Conservation (phyloP, 2,329 filamentous ascomycete species). For the Taxawa tesnikishii region DNA sequence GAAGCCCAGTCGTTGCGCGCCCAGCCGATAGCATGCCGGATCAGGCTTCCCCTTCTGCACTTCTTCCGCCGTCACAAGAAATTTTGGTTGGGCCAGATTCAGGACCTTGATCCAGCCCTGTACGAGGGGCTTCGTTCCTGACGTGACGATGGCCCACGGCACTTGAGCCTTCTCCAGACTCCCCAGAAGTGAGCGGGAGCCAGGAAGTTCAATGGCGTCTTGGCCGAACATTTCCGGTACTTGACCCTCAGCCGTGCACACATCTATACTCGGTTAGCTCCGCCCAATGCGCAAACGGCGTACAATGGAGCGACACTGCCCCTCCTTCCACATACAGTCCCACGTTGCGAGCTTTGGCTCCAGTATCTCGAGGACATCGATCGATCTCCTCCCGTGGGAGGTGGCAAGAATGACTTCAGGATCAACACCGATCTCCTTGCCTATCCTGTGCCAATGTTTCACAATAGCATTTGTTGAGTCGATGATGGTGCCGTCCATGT, state of each 20-base stretch:
- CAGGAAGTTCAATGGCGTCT: constrained; percentile 77
- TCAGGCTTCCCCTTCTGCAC: constrained; percentile 38
- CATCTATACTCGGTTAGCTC: constrained; percentile 44
- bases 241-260: constrained; percentile 62
- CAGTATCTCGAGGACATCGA: constrained; percentile 71
- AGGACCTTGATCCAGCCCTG: constrained; percentile 38
- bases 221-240: constrained; percentile 66
- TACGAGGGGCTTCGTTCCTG: constrained; percentile 35
- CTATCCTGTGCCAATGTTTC: constrained; percentile 69
- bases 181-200: constrained; percentile 47
- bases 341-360: constrained; percentile 78
- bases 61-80: constrained; percentile 38
- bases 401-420: constrained; percentile 78
- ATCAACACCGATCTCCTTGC: constrained; percentile 70
- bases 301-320: no score
- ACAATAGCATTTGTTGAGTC: constrained; percentile 66
- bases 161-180: constrained; percentile 48
- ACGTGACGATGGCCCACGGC: constrained; percentile 71
- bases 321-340: constrained; percentile 83
- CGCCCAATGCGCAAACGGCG: no score
- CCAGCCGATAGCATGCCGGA: constrained; percentile 35
- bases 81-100: constrained; percentile 32
- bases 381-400: constrained; percentile 80
- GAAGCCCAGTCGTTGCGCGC: constrained; percentile 27
- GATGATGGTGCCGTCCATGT: constrained; percentile 76